Conservation (phyloP, 345 rosid species). For the Nasturtium officinale region DNA sequence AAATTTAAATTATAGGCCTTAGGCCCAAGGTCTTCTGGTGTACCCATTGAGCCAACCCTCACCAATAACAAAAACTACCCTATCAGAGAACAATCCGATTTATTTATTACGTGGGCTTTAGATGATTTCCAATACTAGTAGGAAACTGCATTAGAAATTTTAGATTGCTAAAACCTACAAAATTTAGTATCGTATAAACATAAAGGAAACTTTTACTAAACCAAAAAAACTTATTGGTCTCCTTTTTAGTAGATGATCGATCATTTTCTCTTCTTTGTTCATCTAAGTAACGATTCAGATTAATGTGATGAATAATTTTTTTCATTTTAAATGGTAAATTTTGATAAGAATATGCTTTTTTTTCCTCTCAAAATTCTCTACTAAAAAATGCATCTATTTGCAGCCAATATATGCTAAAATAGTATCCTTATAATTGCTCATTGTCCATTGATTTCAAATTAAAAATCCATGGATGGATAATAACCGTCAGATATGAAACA, state of each 20-base stretch:
- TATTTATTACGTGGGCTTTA: not conserved
- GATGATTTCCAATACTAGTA: not conserved
- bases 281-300: not conserved
- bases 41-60: too few relatives aligned
- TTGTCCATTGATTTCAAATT: not conserved
- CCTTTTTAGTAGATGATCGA: too few relatives aligned
- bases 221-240: too few relatives aligned
- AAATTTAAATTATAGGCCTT: too few relatives aligned
- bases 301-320: not conserved
- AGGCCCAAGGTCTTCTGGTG: too few relatives aligned
- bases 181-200: not conserved
- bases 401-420: not conserved
- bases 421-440: not conserved
- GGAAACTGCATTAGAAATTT: not conserved
- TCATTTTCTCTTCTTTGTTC: too few relatives aligned
- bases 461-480: not conserved
- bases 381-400: not conserved
- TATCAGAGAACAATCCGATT: not conserved
- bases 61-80: not conserved
- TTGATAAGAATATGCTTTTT: not conserved
- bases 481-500: conserved; percentile 23
- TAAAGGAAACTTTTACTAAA: not conserved
- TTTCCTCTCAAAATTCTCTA: not conserved
- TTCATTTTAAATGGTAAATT: not conserved
- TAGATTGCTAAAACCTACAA: not conserved